Evolutionary conservation across 106 monocot genomes (phyloP), one percentile per base, ranked within the genome.

Genomic region (Acorus gramineus): DNA sequence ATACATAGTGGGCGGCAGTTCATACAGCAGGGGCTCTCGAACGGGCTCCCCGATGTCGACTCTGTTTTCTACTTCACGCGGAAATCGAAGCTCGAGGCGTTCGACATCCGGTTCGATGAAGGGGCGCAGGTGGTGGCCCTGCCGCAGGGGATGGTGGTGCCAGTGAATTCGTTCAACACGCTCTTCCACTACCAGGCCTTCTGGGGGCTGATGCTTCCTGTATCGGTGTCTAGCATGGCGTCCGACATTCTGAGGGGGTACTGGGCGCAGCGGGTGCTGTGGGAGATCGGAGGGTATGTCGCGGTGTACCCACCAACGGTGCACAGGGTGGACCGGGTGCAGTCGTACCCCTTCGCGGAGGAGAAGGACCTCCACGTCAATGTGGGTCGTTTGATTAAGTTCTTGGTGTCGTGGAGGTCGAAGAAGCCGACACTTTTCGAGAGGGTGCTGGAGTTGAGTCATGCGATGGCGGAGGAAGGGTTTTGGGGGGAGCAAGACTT

Each of bases 331-430:
- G 96, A 96, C 57, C 68, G 77, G 70, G 69, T 68, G 0, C 64
- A 77, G 69, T 60, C 78, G 1, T 91, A 91, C 62, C 85, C 87
- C 8, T 96, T 91, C 47, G 62, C 91, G 2, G 96, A 96, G 54
- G 96, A 96, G 85, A 96, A 91, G 71, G 96, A 96, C 50, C 86
- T 96, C 44, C 95, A 90, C 78, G 80, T 90, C 4, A 96, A 96
- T 68, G 95, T 96, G 42, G 87, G 87, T 44, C 69, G 87, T n/a
- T 51, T 96, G 69, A 83, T 87, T 53, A 80, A 90, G 47, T 96
- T 96, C 73, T 76, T 96, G 66, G 52, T 82, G 5, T 63, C 65
- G 3, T 96, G 95, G 95, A 77, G 90, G 46, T 87, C 95, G 2
- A 90, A 80, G 11, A 87, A 87, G 70, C 70, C 12, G 11, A 90